Conservation (phyloP, 176 grass and related monocot species). For the Cymbopogon citratus region DNA sequence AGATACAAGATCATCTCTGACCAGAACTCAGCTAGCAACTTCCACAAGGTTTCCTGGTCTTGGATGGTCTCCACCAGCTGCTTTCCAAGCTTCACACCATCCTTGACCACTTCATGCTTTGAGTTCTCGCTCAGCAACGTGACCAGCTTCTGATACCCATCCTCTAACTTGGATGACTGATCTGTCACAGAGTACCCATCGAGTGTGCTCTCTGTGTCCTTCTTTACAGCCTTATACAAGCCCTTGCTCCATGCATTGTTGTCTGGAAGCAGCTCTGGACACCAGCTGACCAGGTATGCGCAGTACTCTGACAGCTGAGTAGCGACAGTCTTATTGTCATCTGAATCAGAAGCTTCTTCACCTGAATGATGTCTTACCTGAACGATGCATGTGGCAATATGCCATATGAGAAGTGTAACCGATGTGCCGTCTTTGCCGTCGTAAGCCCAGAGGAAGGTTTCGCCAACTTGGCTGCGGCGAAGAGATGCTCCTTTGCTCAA, state of each 20-base stretch:
- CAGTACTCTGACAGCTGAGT: slow-evolving; percentile 22
- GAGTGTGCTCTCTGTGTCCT: neutral
- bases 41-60: neutral
- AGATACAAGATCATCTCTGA: neutral
- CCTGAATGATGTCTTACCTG: too few relatives aligned
- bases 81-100: neutral
- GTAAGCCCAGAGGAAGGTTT: too few relatives aligned
- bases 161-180: too few relatives aligned
- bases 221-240: slow-evolving; percentile 6
- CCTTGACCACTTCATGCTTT: neutral
- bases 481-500: too few relatives aligned
- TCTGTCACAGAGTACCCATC: neutral
- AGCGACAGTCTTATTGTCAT: neutral
- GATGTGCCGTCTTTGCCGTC: too few relatives aligned
- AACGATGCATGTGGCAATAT: too few relatives aligned
- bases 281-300: neutral
- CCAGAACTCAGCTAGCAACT: neutral
- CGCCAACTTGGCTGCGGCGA: too few relatives aligned
- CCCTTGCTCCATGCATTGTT: neutral
- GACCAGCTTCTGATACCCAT: neutral
- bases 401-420: too few relatives aligned
- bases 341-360: too few relatives aligned
- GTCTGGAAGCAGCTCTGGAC: neutral
- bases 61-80: neutral
- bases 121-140: neutral